Conservation (phyloP, 2,329 filamentous ascomycete species). For the Daldinia sp. region DNA sequence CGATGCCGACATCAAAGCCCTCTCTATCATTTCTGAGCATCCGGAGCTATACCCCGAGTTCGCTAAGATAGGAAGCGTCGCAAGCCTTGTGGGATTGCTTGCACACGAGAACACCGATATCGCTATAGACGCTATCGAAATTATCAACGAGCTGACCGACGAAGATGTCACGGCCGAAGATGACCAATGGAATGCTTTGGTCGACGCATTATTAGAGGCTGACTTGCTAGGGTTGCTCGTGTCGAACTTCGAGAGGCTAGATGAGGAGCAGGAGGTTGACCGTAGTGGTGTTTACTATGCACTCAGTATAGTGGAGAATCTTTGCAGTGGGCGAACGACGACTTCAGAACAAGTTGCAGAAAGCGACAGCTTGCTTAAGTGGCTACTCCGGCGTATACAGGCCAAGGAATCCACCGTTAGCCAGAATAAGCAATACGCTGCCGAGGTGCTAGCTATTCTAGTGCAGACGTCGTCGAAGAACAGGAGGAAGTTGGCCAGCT, state of each 20-base stretch:
- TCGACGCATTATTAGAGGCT: conserved; percentile 70
- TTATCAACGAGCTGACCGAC: conserved; percentile 89
- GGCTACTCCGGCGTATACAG: conserved; percentile 80
- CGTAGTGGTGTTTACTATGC: conserved; percentile 87
- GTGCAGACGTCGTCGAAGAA: conserved; percentile 77
- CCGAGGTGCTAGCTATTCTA: conserved; percentile 89
- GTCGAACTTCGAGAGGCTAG: conserved; percentile 79
- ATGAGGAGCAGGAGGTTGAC: conserved; percentile 78
- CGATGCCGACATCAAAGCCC: conserved; percentile 83
- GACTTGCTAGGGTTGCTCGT: conserved; percentile 78
- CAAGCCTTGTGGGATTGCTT: conserved; percentile 79
- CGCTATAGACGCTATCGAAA: conserved; percentile 88
- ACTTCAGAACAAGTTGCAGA: conserved; percentile 76
- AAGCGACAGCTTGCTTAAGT: conserved; percentile 73
- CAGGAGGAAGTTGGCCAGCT: conserved; percentile 65
- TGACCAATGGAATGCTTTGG: conserved; percentile 80
- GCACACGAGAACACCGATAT: conserved; percentile 98
- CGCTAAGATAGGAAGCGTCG: conserved; percentile 43
- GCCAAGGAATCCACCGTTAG: conserved; percentile 71
- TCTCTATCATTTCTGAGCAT: conserved; percentile 89
- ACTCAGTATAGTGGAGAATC: conserved; percentile 82
- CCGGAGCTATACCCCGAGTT: conserved; percentile 61
- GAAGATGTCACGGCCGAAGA: conserved; percentile 87
- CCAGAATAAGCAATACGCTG: conserved; percentile 95
- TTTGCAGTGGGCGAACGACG: conserved; percentile 70